Evolutionary conservation across 768 basidiomycete genomes (phyloP).

Genomic region (Tulasnella sp.): DNA sequence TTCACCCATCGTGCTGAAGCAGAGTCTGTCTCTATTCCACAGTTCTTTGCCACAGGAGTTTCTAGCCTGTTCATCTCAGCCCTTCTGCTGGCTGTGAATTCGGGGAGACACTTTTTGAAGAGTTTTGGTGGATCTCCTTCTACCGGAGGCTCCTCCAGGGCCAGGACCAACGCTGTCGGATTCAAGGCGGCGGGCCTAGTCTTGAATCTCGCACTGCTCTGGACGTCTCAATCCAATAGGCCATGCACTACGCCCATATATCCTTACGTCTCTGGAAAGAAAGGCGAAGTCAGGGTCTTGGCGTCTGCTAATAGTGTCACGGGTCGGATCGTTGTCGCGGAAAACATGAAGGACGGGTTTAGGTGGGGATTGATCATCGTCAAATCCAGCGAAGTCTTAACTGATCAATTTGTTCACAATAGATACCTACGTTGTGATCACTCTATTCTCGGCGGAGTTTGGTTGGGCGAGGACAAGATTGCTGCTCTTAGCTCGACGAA

Average conservation of each 20-base stretch:
- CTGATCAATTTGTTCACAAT: constrained; percentile 23
- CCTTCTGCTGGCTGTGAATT: background rate
- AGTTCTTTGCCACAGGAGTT: background rate
- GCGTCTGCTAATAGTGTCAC: constrained; percentile 35
- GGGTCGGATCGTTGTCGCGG: constrained; percentile 74
- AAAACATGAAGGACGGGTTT: constrained; percentile 29
- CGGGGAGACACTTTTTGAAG: background rate
- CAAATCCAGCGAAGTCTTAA: background rate
- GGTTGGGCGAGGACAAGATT: constrained; percentile 44
- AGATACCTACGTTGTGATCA: constrained; percentile 44
- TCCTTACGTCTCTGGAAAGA: constrained; percentile 24
- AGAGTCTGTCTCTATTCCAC: background rate
- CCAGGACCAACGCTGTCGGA: constrained; percentile 27
- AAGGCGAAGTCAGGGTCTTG: constrained; percentile 23
- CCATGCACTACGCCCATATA: constrained; percentile 42
- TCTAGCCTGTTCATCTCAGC: background rate
- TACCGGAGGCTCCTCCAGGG: background rate
- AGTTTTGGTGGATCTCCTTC: too few relatives aligned
- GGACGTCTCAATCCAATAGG: constrained; percentile 28
- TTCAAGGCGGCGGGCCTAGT: constrained; percentile 43
- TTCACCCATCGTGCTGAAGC: too few relatives aligned
- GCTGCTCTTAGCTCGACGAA: constrained; percentile 21
- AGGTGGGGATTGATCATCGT: background rate
- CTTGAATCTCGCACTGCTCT: background rate
- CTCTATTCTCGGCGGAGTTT: constrained; percentile 55